Evolutionary conservation across 2,329 filamentous ascomycete species (phyloP).

Genomic region (Aureobasidium sp.): DNA sequence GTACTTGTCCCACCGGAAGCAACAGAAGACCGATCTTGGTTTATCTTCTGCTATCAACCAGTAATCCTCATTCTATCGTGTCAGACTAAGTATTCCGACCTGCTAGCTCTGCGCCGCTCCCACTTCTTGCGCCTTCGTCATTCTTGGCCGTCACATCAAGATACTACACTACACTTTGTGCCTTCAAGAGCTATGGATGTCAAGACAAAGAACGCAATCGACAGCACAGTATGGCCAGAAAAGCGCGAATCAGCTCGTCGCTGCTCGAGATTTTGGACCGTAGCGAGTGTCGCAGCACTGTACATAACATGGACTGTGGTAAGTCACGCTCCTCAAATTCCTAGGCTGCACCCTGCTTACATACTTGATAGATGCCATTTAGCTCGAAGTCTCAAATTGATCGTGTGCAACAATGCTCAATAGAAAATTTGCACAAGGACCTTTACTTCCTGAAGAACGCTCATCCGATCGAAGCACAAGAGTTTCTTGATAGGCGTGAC

Average conservation of each 20-base stretch:
- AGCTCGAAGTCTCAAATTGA: neutral
- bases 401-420: constrained; percentile 43
- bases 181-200: neutral
- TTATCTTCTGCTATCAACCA: neutral
- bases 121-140: neutral
- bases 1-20: neutral
- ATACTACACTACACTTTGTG: no score
- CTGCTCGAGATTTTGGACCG: neutral
- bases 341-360: neutral
- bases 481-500: constrained; percentile 49
- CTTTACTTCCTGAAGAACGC: constrained; percentile 45
- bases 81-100: no score
- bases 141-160: no score
- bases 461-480: constrained; percentile 39
- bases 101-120: neutral
- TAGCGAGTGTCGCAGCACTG: neutral
- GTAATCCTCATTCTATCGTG: no score
- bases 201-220: no score
- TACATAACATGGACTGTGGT: neutral
- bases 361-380: neutral
- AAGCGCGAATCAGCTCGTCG: neutral
- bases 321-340: neutral
- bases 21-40: neutral
- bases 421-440: constrained; percentile 42
- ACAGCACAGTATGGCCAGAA: neutral